These are phyloP conservation scores for Remersonia thermophila DNA, from an alignment of 2,329 filamentous ascomycete species.

Conservation along the genomic window DNA sequence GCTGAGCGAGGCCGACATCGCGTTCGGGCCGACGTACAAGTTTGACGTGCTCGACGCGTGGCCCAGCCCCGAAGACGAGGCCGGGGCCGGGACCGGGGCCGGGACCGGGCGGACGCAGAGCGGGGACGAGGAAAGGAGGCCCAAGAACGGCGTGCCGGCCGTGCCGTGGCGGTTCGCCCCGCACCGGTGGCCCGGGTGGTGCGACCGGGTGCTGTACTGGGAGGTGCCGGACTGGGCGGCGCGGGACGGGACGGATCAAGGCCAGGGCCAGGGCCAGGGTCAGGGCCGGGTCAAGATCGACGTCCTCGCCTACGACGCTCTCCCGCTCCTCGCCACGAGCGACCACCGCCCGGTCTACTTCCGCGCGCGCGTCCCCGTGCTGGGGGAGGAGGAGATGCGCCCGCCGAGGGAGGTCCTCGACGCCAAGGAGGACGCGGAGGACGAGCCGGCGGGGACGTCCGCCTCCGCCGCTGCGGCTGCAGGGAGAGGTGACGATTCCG, in stretches of 20 bases:
- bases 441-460: constrained; percentile 4
- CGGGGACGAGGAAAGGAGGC: constrained; percentile 13
- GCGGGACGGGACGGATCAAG: constrained; percentile 56
- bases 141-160: constrained; percentile 22
- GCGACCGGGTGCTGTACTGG: constrained; percentile 76
- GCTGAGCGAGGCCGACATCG: constrained; percentile 59
- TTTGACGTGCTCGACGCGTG: constrained; percentile 40
- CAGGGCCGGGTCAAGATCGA: constrained; percentile 26
- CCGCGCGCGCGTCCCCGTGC: constrained; percentile 52
- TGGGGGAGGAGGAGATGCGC: constrained; percentile 29
- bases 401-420: constrained; percentile 12
- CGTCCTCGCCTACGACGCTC: constrained; percentile 57
- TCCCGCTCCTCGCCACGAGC: constrained; percentile 69
- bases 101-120: constrained; percentile 5
- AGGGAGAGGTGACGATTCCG: too few relatives aligned
- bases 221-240: constrained; percentile 43
- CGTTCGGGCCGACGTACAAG: constrained; percentile 91
- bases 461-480: constrained; percentile 11
- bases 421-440: not conserved
- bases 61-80: not conserved
- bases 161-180: constrained; percentile 60
- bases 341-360: constrained; percentile 82
- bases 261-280: constrained; percentile 29
- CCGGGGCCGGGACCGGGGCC: constrained; percentile 17
- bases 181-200: constrained; percentile 87